These are phyloP conservation scores for Pseudocercospora eumusae DNA, from an alignment of 2,329 filamentous ascomycete genomes.

Conservation along the genomic window DNA sequence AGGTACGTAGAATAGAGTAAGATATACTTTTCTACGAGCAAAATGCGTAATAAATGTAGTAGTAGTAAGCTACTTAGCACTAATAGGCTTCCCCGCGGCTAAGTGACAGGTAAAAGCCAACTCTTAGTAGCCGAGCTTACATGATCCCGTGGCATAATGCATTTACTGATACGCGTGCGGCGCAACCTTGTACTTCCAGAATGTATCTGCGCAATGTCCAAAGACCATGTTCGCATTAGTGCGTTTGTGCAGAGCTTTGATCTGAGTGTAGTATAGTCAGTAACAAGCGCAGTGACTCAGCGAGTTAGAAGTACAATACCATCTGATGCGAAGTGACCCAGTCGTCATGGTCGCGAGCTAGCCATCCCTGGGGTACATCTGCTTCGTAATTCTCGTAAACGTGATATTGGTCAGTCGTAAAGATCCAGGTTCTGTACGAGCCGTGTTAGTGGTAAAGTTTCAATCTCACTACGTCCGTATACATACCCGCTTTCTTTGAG, in stretches of 20 bases:
- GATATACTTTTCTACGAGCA: too few species aligned
- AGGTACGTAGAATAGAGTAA: too few species aligned
- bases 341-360: conserved; percentile 42
- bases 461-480: not conserved
- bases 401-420: conserved; percentile 44
- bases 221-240: conserved; percentile 32
- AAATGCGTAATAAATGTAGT: too few species aligned
- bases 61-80: too few species aligned
- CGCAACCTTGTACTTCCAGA: conserved; percentile 27
- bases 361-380: conserved; percentile 43
- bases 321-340: conserved; percentile 38
- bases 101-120: too few species aligned
- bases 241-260: conserved; percentile 15
- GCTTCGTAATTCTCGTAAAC: conserved; percentile 42
- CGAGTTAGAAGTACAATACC: conserved; percentile 8
- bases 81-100: too few species aligned
- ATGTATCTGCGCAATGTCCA: conserved; percentile 30
- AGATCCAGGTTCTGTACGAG: conserved; percentile 33
- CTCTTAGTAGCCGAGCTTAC: not conserved
- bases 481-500: conserved; percentile 30
- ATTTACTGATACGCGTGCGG: conserved; percentile 25
- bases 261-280: not conserved
- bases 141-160: not conserved
- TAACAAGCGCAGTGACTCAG: not conserved
- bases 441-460: not conserved